phyloP scores from a whole-genome alignment of 257 asterid species.

The Voacanga thouarsii region DNA sequence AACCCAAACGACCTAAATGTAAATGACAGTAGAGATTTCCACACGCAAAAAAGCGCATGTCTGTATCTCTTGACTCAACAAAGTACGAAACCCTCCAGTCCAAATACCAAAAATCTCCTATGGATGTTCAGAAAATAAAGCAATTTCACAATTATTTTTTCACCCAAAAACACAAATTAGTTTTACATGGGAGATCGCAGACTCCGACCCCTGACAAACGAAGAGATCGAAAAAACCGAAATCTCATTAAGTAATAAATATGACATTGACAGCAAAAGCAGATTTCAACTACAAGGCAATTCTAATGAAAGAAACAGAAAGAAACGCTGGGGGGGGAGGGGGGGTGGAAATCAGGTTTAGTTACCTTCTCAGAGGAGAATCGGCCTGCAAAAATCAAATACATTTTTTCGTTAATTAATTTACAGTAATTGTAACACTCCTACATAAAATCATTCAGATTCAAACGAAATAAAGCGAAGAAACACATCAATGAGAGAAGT shows the following conservation, averaged over 20 bases:
- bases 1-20: not conserved
- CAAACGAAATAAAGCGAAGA: not conserved
- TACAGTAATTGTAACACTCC: not conserved
- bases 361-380: conserved; percentile 78
- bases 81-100: not conserved
- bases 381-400: conserved; percentile 47
- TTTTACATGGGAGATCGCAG: not conserved
- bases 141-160: not conserved
- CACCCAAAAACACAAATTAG: not conserved
- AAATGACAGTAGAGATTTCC: too few species aligned
- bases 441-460: not conserved
- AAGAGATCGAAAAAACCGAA: not conserved
- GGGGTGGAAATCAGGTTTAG: not conserved
- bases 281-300: not conserved
- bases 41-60: not conserved
- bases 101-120: not conserved
- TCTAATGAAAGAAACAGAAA: not conserved
- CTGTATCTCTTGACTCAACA: not conserved
- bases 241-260: not conserved
- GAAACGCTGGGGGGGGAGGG: too few species aligned
- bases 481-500: not conserved
- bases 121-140: not conserved
- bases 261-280: not conserved
- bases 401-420: not conserved
- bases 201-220: not conserved